Base-by-base conservation (phyloP, 1,284 basidiomycete genomes). In the Clitocybe nebularis region DNA sequence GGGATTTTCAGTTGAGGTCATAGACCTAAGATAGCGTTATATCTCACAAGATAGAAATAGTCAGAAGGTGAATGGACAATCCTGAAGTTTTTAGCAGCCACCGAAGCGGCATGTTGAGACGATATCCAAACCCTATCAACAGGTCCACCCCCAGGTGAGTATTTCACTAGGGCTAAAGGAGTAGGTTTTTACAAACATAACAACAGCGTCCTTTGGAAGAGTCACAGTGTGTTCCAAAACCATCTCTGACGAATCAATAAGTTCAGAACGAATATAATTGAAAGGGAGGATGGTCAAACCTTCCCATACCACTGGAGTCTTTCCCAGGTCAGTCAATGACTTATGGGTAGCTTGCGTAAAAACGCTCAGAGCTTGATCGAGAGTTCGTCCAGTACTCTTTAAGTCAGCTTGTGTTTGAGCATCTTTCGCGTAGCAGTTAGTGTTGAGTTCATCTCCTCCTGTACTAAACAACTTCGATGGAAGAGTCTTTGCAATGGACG, bases 371-470 rank as follows among this genome's bases (percentile, higher is more conserved):
- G 84, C 85, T 47, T 84, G 65, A 36, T 81, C 72, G 14, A 91
- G 62, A 0, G 79, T 83, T 54, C 67, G 60, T 3, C 74, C 75
- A 41, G 9, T 67, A 66, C 30, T 57, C 50, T 41, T 67, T 58
- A 88, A 66, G 6, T 72, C 69, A 0, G 59, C 56, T 53, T 79
- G 74, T 0, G 85, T 87, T 44, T 70, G 60, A 3, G 60, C 53
- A 58, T 90, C 87, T 16, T 76, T 57, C 0, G 66, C 63, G 60
- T 87, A 91, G 62, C 87, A 89, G 24, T 69, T 67, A 10, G 59
- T 56, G 57, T 90, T 90, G 48, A 92, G 61, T 61, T 93, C 89
- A 57, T 93, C 90, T 0, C 89, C 89, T 1, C 90, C 90, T 0
- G 86, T 85, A 49, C 78, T 80, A 58, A 93, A 79, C 45, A 86